phyloP scores from a whole-genome alignment of 1,284 basidiomycete genomes.

The Paramarasmius palmivorus region DNA sequence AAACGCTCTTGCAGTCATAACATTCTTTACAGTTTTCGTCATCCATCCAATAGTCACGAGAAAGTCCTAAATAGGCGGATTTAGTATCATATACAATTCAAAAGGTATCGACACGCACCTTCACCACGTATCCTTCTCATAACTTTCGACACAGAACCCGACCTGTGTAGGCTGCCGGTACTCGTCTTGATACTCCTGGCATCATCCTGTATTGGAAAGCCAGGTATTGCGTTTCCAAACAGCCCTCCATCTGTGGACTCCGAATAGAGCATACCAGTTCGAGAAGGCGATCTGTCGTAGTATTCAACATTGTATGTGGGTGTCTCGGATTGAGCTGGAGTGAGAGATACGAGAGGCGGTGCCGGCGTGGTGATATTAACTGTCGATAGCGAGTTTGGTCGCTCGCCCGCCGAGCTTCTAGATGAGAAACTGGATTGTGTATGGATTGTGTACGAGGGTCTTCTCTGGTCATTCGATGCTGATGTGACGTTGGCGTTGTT shows the following conservation, averaged over 20 bases:
- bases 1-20: constrained; percentile 90
- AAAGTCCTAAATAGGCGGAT: constrained; percentile 55
- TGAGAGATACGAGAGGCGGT: constrained; percentile 79
- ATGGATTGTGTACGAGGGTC: constrained; percentile 48
- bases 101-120: constrained; percentile 41
- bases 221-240: constrained; percentile 76
- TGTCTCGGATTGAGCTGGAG: constrained; percentile 75
- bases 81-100: constrained; percentile 14
- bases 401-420: constrained; percentile 48
- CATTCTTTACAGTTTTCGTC: constrained; percentile 96
- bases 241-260: constrained; percentile 57
- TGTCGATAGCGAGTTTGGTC: constrained; percentile 56
- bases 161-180: constrained; percentile 62
- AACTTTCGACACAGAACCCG: constrained; percentile 85
- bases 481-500: background rate
- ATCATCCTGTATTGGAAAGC: constrained; percentile 84
- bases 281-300: constrained; percentile 60
- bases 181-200: constrained; percentile 76
- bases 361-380: constrained; percentile 56
- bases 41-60: constrained; percentile 95
- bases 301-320: constrained; percentile 64
- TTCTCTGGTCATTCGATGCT: constrained; percentile 46
- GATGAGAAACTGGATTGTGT: constrained; percentile 47
- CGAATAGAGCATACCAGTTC: constrained; percentile 47
- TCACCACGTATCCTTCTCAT: constrained; percentile 87